Evolutionary conservation across 306 rosid genomes (phyloP), one percentile per base, ranked within the genome.

Genomic region (Coriaria nepalensis): DNA sequence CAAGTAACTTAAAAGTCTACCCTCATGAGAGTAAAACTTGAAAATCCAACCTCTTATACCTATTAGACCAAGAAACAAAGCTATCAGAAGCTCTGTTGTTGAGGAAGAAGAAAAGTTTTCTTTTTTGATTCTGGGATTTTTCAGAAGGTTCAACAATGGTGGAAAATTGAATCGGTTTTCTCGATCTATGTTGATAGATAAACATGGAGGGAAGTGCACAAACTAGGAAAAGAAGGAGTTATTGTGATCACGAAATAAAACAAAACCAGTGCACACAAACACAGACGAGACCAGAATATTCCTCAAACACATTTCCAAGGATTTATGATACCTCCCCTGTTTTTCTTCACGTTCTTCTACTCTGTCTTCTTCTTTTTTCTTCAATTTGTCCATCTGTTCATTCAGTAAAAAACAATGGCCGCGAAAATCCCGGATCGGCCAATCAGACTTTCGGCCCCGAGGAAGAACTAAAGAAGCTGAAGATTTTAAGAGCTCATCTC

Each of bases 391-490:
- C 81, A 37, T 71, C 29, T 5, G 49, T 69, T 41, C 69, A 14
- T 35, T 63, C 85, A 9, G 69, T 76, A 8, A 39, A 42, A 13
- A 42, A 57, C 29, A 20, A 20, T n/a, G 39, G 52, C 13, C 61
- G 57, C 45, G 6, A 14, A 40, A 37, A 37, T 29, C 49, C 36
- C 52, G 68, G 36, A 35, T 60, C 65, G 49, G 57, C 63, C 51
- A 86, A 86, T 33, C 70, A 77, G 12, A 86, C 93, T 4, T 38
- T 82, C 49, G 40, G 53, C 11, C 90, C 93, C 7, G 63, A 69
- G 20, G 59, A 72, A 59, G 79, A 82, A 70, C 10, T 77, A 4
- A 69, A 63, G 6, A 86, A 72, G 60, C 32, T 82, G 59, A 68
- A 68, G 48, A 42, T 55, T 38, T 60, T 86, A 45, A 75, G 60